Base-by-base conservation (phyloP, 1,139 yeast genomes). In the Sugiyamaella xylanicola region DNA sequence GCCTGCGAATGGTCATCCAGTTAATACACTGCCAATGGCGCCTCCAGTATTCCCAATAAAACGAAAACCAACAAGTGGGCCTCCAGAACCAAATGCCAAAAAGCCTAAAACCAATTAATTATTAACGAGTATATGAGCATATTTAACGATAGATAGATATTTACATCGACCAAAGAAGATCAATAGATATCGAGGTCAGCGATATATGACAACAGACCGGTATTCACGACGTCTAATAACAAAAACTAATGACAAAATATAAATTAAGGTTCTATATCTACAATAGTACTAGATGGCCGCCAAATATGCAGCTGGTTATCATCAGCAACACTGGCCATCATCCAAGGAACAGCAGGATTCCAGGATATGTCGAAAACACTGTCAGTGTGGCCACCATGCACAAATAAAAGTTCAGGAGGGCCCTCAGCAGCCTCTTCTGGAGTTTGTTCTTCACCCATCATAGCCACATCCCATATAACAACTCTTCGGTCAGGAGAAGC, bases 271-370 rank as follows among this genome's bases (percentile, higher is more conserved):
- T 39, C 50, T 51, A 51, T 25, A 42, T 62, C 75, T 29, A 77
- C 82, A 55, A 71, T 64, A 22, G 68, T 61, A 25, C 76, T 82
- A 5, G 73, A 64, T n/a, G 74, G 74, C 64, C 79, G 82, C 97
- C 97, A 93, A 1, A 92, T 73, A 61, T 93, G 98, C 35, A 92
- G 72, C 2, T 95, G 82, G 68, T 93, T 93, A 67, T 93, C 98
- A 66, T 88, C 93, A 0, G 93, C 85, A 2, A 90, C 95, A 66
- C 93, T 85, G 2, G 93, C 87, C 48, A 91, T 66, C 77, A 87
- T 78, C 85, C 90, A 84, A 3, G 85, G 84, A 60, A 84, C 86
- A 60, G 85, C 86, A 0, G 84, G 81, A 53, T 90, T 87, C 99
- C 99, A 93, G 44, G 85, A 81, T 45, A 92, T 75, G 66, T 93